Conservation (phyloP, 371 early-diverging fungal species). For the Rhizopus arrhizus region DNA sequence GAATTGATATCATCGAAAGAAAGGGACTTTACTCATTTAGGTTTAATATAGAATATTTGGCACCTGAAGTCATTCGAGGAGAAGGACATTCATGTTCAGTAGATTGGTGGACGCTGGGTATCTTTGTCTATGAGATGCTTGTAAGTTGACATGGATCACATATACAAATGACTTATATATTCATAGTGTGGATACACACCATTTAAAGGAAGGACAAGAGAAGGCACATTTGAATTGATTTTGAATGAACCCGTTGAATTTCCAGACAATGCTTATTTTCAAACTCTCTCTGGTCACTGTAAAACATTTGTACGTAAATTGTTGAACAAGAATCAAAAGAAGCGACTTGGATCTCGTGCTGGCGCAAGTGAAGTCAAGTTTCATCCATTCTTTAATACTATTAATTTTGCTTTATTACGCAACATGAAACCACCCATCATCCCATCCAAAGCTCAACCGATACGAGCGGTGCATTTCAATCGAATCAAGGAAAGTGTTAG, state of each 20-base stretch:
- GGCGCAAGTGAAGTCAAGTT: conserved; percentile 93
- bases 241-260: conserved; percentile 74
- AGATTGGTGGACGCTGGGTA: conserved; percentile 99
- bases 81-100: conserved; percentile 91
- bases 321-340: conserved; percentile 78
- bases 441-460: conserved; percentile 58
- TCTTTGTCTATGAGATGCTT: conserved; percentile 96
- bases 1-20: no score
- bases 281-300: conserved; percentile 46
- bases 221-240: conserved; percentile 80
- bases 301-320: conserved; percentile 76
- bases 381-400: conserved; percentile 87
- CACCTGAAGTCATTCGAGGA: conserved; percentile 92
- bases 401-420: conserved; percentile 89
- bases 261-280: conserved; percentile 43
- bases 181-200: conserved; percentile 80
- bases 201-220: conserved; percentile 86
- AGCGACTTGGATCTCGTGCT: conserved; percentile 77
- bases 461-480: conserved; percentile 64
- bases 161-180: neutral
- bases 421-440: conserved; percentile 86
- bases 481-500: conserved; percentile 65
- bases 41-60: conserved; percentile 80
- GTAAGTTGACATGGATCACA: conserved; percentile 35
- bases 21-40: no score